Base-by-base conservation (phyloP, 306 rosid genomes). In the Trichosanthes cucumerina region DNA sequence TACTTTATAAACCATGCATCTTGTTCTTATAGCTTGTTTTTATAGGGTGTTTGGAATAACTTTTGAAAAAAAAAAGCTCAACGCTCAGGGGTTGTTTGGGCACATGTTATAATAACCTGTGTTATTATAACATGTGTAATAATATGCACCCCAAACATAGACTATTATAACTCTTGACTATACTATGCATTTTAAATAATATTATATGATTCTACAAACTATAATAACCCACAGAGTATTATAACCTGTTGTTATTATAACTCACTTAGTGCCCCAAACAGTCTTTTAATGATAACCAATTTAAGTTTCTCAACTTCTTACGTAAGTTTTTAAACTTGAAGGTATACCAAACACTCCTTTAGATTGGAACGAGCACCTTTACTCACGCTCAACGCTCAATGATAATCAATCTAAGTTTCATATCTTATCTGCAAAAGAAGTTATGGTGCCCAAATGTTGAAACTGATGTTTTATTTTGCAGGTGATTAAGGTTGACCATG, bases 401-500 rank as follows among this genome's bases (percentile, higher is more conserved):
- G 49, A 33, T 7, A 33, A 36, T 19, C 19, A 3, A 31, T 64
- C 43, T 36, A 64, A 64, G 46, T 34, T 47, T 16, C 58, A 46
- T 47, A 9, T 23, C 2, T 79, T 52, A 7, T 50, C 53, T 23
- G 26, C 33, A 53, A 14, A 14, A 18, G 28, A 64, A 64, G 9
- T 47, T 19, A 38, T 41, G 38, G 26, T 12, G 33, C 56, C 9
- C n/a, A 43, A 47, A 23, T 26, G 58, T 21, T 46, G 57, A 46
- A 26, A 46, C 43, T 46, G 78, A 5, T 18, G 49, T 70, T 7
- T 78, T 21, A 34, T 78, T 68, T 63, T 78, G 54, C 81, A 95
- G 99, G 97, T 95, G 80, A 92, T 95, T 64, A 92, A 92, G 82
- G 97, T 92, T 75, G 86, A 95, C 76, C 99, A 92, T 28, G 97